phyloP scores from a whole-genome alignment of 2,329 filamentous ascomycete species.

The Salinomyces thailandicus region DNA sequence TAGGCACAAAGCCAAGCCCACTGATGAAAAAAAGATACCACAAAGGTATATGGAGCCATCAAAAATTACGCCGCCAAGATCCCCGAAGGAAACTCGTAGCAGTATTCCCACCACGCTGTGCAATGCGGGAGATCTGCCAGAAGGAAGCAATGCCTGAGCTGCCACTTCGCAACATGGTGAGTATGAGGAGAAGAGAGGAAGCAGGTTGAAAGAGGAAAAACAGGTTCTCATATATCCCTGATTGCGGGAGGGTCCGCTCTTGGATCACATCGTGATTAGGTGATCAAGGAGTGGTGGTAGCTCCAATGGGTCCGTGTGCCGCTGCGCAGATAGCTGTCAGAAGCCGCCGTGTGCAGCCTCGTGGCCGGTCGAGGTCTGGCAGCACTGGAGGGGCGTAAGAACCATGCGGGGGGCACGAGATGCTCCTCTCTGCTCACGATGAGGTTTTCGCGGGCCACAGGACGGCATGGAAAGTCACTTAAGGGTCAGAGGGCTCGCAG shows the following conservation, averaged over 20 bases:
- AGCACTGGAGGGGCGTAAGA: no score
- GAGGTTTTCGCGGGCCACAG: no score
- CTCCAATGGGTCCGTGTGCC: no score
- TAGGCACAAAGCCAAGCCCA: not conserved
- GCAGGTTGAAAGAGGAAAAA: no score
- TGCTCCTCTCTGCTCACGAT: no score
- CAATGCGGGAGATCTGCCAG: not conserved
- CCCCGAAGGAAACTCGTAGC: not conserved
- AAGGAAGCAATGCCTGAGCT: not conserved
- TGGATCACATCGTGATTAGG: not conserved
- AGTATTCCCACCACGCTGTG: not conserved
- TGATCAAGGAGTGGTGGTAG: no score
- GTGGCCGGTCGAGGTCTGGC: no score
- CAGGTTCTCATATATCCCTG: not conserved
- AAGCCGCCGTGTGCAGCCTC: no score
- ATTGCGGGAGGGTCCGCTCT: not conserved
- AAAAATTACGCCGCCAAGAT: not conserved
- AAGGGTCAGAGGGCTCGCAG: no score
- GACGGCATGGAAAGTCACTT: no score
- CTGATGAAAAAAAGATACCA: not conserved
- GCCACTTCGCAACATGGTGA: not conserved
- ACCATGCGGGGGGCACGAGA: no score
- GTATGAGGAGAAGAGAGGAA: not conserved
- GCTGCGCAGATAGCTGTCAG: no score
- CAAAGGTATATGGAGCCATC: not conserved